Evolutionary conservation across 495 filamentous ascomycete species (phyloP), one percentile per base, ranked within the genome.

Genomic region (Neurospora sp.): DNA sequence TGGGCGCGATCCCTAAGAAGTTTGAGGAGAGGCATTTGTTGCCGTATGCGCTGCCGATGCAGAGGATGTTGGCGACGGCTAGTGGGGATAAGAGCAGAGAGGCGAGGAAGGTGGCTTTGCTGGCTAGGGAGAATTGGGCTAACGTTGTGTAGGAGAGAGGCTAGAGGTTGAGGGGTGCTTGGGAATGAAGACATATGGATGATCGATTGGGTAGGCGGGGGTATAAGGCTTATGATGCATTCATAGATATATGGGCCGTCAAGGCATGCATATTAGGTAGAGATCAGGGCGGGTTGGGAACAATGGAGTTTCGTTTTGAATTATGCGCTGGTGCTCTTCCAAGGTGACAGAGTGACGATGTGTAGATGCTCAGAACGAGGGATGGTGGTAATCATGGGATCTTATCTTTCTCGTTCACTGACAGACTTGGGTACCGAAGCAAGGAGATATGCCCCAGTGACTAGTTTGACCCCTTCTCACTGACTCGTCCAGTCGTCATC

Each of bases 31-130:
- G 82, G 6, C 73, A 82, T 71, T 72, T 86, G 35, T 72, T 85
- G 66, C 75, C 80, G 0, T 76, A 81, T 59, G 72, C 81, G 37
- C 78, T 71, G 70, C 73, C 74, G 31, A 76, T 86, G 70, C 78
- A 81, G 72, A 77, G 83, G 4, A 80, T 84, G 73, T 73, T 86
- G 71, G 80, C 82, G 4, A 62, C 74, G 18, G 83, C 84, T 16
- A 83, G 84, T 42, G 85, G 84, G 3, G 83, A 86, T 75, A 74
- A 82, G 40, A 83, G 83, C 5, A 76, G 85, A 70, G 83, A 82
- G 72, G 79, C 85, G 71, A 76, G 85, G 46, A 80, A 80, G 69
- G 79, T 77, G 71, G 85, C 85, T 37, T 71, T 82, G 66, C 48
- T 70, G 69, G 84, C 85, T 20, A 82, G 85, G 75, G 80, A 75